Percentiles rank a stretch among this genome's conserved stretches.
phyloP scores from a whole-genome alignment of 257 asterid species.

The Marsdenia floribunda region DNA sequence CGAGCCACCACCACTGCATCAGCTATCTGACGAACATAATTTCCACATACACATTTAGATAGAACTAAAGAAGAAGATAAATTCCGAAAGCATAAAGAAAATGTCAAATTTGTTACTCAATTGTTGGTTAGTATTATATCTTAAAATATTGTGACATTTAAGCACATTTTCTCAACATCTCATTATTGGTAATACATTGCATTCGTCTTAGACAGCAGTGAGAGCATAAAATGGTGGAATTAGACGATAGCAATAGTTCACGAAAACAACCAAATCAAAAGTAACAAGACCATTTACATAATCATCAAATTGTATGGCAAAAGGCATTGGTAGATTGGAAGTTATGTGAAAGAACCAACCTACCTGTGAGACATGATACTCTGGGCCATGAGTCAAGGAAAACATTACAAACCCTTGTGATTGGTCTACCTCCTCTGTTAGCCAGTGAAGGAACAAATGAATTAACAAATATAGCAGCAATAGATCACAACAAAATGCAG shows the following conservation, averaged over 20 bases:
- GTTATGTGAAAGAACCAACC: background rate
- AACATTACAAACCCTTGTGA: slow-evolving; percentile 75
- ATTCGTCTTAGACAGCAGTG: background rate
- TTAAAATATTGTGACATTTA: background rate
- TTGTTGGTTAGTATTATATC: background rate
- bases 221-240: background rate
- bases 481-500: background rate
- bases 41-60: slow-evolving; percentile 9
- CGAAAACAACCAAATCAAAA: background rate
- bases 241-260: background rate
- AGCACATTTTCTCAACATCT: background rate
- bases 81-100: background rate
- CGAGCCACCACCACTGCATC: slow-evolving; percentile 95
- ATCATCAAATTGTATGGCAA: background rate
- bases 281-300: background rate
- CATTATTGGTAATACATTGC: background rate
- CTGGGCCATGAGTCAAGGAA: slow-evolving; percentile 98
- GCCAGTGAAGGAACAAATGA: background rate
- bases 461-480: slow-evolving; percentile 1
- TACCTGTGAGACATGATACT: slow-evolving; percentile 99
- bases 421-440: slow-evolving; percentile 68
- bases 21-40: slow-evolving; percentile 54
- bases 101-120: background rate
- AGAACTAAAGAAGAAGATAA: slow-evolving; percentile 9
- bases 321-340: background rate